phyloP scores from a whole-genome alignment of 2,329 filamentous ascomycete genomes.

The Fusarium sp. region DNA sequence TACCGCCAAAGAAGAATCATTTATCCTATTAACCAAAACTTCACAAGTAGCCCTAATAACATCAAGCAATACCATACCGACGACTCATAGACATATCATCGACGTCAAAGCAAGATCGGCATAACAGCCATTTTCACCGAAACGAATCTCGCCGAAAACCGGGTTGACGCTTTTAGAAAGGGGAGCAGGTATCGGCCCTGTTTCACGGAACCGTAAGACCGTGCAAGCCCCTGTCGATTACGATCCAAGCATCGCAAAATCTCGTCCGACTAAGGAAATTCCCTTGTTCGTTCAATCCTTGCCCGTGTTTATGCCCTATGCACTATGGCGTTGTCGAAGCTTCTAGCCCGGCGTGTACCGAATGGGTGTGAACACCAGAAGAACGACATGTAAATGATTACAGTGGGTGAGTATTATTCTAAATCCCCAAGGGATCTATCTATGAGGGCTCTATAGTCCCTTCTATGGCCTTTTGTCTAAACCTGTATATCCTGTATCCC shows the following conservation, averaged over 20 bases:
- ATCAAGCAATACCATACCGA: too few relatives aligned
- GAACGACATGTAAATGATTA: background rate
- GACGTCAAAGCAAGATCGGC: background rate
- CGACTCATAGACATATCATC: background rate
- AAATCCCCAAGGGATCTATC: background rate
- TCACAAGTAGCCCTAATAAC: too few relatives aligned
- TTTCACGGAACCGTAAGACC: constrained; percentile 32
- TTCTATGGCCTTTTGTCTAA: constrained; percentile 22
- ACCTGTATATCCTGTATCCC: constrained; percentile 10
- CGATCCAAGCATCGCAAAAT: constrained; percentile 16
- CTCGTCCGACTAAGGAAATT: constrained; percentile 12
- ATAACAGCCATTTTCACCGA: background rate
- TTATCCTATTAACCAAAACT: too few relatives aligned
- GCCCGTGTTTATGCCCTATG: background rate
- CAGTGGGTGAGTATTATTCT: background rate
- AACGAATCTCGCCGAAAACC: constrained; percentile 23
- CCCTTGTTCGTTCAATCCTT: background rate
- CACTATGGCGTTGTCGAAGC: constrained; percentile 2
- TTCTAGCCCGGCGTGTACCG: constrained; percentile 11
- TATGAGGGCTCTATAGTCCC: background rate
- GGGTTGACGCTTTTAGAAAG: constrained; percentile 14
- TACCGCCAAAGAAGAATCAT: too few relatives aligned
- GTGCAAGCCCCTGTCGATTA: constrained; percentile 17
- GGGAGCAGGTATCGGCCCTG: constrained; percentile 31
- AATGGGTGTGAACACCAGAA: background rate